These are phyloP conservation scores for Hortaea werneckii DNA, from an alignment of 2,329 filamentous ascomycete species.

Conservation along the genomic window DNA sequence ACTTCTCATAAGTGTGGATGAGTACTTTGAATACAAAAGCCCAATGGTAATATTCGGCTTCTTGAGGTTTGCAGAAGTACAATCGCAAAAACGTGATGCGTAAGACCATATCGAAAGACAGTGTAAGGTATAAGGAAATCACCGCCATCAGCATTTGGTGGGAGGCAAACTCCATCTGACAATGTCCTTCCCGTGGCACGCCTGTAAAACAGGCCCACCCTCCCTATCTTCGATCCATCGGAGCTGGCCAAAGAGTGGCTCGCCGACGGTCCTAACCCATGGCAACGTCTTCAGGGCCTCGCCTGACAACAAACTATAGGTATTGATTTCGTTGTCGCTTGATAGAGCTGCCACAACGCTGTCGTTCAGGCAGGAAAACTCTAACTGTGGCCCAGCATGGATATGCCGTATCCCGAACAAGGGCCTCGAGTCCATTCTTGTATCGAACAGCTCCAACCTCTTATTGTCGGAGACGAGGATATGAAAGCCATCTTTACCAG, in stretches of 20 bases:
- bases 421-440: constrained; percentile 6
- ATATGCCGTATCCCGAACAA: constrained; percentile 6
- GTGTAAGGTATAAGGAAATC: too few relatives aligned
- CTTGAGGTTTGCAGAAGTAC: too few relatives aligned
- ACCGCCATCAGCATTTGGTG: too few relatives aligned
- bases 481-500: constrained; percentile 5
- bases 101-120: too few relatives aligned
- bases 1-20: too few relatives aligned
- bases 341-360: constrained; percentile 14
- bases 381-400: constrained; percentile 10
- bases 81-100: too few relatives aligned
- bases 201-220: constrained; percentile 14
- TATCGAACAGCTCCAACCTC: constrained; percentile 9
- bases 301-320: constrained; percentile 15
- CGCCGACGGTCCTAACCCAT: background rate
- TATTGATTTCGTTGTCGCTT: constrained; percentile 11
- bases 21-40: too few relatives aligned
- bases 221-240: constrained; percentile 11
- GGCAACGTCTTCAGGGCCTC: constrained; percentile 8
- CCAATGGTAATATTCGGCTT: too few relatives aligned
- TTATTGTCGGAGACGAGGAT: constrained; percentile 10
- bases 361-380: constrained; percentile 2
- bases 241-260: constrained; percentile 6
- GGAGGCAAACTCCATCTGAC: constrained; percentile 10
- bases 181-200: constrained; percentile 10